phyloP scores from a whole-genome alignment of 2,329 filamentous ascomycete genomes.

The Botrytis cinerea region DNA sequence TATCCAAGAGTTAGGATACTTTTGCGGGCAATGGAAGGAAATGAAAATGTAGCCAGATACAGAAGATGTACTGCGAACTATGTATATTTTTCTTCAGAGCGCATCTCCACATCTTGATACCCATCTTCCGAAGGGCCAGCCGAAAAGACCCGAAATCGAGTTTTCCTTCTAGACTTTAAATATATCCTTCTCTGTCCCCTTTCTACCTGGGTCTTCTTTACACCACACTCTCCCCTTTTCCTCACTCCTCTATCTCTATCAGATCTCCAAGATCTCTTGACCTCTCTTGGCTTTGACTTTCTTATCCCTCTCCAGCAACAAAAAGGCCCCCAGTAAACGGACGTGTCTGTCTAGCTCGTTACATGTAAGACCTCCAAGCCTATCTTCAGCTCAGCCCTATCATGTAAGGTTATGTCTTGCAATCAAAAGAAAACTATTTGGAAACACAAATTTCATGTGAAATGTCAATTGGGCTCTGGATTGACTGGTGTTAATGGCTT shows the following conservation, averaged over 20 bases:
- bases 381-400: not conserved
- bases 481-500: not conserved
- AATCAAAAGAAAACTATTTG: not conserved
- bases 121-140: not conserved
- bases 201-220: not conserved
- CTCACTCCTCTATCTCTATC: not conserved
- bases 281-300: not conserved
- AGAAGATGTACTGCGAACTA: constrained; percentile 4
- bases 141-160: constrained; percentile 9
- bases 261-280: not conserved
- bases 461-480: not conserved
- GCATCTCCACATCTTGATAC: constrained; percentile 17
- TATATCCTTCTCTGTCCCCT: not conserved
- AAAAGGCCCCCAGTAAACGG: not conserved
- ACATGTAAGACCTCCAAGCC: not conserved
- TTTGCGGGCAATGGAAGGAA: not conserved
- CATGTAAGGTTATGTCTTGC: not conserved
- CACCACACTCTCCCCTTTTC: not conserved
- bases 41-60: not conserved
- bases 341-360: not conserved
- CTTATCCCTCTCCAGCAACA: not conserved
- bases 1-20: not conserved
- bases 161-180: not conserved
- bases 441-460: not conserved
- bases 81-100: constrained; percentile 2